A percentile compares a stretch with the other conserved stretches of the same genome.
phyloP scores from a whole-genome alignment of 441 rosid genomes.

The Pelargonium fulgidum region DNA sequence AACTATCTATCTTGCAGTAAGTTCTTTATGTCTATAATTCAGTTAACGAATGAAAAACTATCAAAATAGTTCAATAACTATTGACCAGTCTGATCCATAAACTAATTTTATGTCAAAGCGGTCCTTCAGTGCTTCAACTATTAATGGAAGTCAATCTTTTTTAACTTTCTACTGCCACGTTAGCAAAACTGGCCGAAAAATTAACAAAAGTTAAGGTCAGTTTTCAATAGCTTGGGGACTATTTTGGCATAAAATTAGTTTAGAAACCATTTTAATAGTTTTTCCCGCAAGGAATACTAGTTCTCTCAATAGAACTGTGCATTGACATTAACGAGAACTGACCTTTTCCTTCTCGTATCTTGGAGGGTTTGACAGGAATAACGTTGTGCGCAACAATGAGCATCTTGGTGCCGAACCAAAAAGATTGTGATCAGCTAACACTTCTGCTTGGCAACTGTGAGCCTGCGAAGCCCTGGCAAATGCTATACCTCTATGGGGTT shows the following conservation, averaged over 20 bases:
- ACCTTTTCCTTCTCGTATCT: slow-evolving; percentile 6
- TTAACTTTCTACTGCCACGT: too few relatives aligned
- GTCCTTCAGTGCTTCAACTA: too few relatives aligned
- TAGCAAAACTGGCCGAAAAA: too few relatives aligned
- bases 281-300: too few relatives aligned
- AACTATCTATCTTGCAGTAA: slow-evolving; percentile 72
- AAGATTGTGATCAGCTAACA: slow-evolving; percentile 51
- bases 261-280: background rate
- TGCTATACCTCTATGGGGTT: slow-evolving; percentile 57
- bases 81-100: too few relatives aligned
- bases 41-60: too few relatives aligned
- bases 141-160: too few relatives aligned
- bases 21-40: slow-evolving; percentile 12
- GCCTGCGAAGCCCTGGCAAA: slow-evolving; percentile 84
- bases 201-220: too few relatives aligned
- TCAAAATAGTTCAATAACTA: too few relatives aligned
- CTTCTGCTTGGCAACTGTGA: slow-evolving; percentile 65
- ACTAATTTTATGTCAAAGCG: too few relatives aligned
- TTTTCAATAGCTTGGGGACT: too few relatives aligned
- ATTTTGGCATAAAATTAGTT: too few relatives aligned
- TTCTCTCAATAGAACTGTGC: background rate
- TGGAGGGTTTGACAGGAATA: slow-evolving; percentile 81
- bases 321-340: background rate
- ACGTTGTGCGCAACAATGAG: slow-evolving; percentile 64
- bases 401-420: slow-evolving; percentile 55